Conservation (phyloP, 306 rosid species). For the Pyrus betulifolia region DNA sequence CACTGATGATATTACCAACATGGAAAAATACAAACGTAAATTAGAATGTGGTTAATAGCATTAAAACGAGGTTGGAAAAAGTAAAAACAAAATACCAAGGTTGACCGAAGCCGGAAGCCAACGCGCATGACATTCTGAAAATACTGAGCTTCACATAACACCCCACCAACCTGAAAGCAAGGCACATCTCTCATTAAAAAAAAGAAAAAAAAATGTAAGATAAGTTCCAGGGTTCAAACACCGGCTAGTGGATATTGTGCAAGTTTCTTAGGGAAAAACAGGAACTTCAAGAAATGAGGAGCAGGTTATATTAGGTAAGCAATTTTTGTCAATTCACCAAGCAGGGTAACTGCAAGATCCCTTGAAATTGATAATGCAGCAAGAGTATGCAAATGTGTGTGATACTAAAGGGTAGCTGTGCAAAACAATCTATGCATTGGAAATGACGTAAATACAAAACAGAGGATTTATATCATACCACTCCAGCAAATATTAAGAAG, state of each 20-base stretch:
- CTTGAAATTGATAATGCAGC: background rate
- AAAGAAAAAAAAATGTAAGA: background rate
- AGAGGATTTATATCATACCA: slow-evolving; percentile 32
- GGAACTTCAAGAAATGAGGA: background rate
- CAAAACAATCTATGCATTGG: background rate
- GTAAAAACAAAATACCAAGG: slow-evolving; percentile 47
- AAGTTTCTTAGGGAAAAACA: background rate
- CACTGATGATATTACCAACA: background rate
- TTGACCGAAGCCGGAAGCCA: slow-evolving; percentile 74
- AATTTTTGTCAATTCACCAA: background rate
- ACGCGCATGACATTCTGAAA: slow-evolving; percentile 97
- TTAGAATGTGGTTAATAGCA: background rate
- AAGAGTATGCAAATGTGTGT: background rate
- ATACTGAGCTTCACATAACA: slow-evolving; percentile 88
- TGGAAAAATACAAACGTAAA: background rate
- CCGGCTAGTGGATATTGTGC: background rate
- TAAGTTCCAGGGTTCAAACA: background rate
- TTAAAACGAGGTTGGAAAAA: background rate
- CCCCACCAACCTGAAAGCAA: slow-evolving; percentile 58
- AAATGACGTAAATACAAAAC: background rate
- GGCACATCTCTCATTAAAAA: background rate
- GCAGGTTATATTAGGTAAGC: background rate
- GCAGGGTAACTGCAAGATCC: background rate
- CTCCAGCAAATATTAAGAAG: slow-evolving; percentile 50
- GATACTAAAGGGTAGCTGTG: background rate